phyloP scores from a whole-genome alignment of 1,284 basidiomycete species.

The Mycena sp. region DNA sequence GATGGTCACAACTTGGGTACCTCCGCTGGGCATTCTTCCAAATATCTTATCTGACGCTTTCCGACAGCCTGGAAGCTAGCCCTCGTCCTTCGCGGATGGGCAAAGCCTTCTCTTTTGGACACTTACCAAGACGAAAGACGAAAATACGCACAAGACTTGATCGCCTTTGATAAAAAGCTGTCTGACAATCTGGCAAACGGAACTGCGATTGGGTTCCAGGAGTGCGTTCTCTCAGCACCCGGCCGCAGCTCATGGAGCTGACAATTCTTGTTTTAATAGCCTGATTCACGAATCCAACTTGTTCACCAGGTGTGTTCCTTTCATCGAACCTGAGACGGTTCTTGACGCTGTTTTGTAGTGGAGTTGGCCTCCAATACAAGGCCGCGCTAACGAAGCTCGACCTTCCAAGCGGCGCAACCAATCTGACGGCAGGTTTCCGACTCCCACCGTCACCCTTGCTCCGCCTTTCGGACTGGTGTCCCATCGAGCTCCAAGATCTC shows the following conservation, averaged over 20 bases:
- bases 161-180: constrained; percentile 34
- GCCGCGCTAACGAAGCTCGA: constrained; percentile 21
- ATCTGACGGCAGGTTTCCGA: constrained; percentile 29
- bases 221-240: constrained; percentile 2
- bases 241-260: neutral
- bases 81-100: constrained; percentile 36
- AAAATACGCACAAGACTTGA: constrained; percentile 32
- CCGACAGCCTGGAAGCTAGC: constrained; percentile 41
- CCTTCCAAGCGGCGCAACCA: constrained; percentile 6
- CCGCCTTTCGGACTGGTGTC: constrained; percentile 35
- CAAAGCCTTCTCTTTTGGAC: constrained; percentile 29
- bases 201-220: neutral
- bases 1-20: constrained; percentile 42
- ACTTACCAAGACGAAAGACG: constrained; percentile 39
- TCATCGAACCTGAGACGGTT: neutral
- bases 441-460: constrained; percentile 31
- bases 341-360: constrained; percentile 13
- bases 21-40: neutral
- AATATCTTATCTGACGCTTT: neutral
- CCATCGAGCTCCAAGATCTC: constrained; percentile 38
- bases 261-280: neutral
- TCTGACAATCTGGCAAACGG: constrained; percentile 21
- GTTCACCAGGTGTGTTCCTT: constrained; percentile 1
- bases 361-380: constrained; percentile 36
- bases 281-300: neutral